phyloP scores from a whole-genome alignment of 495 filamentous ascomycete genomes.

The Xylaria bambusicola region DNA sequence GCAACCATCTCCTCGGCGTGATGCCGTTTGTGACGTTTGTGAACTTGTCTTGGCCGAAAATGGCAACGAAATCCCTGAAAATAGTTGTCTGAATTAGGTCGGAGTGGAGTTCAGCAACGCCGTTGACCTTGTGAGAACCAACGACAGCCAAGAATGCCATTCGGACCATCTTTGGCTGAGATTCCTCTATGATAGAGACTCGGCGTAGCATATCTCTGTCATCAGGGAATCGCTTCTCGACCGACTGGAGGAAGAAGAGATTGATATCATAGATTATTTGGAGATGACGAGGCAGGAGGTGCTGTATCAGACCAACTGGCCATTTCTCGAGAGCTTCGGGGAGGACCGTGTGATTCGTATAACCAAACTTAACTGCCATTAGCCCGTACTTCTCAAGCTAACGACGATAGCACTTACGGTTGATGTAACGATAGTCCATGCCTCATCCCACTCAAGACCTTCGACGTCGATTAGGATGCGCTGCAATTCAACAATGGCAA shows the following conservation, averaged over 20 bases:
- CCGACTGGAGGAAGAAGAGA: slow-evolving; percentile 82
- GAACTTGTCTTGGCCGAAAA: slow-evolving; percentile 96
- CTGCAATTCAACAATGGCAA: slow-evolving; percentile 93
- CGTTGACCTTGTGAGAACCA: slow-evolving; percentile 98
- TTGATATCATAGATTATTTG: slow-evolving; percentile 99
- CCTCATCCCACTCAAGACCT: slow-evolving; percentile 89
- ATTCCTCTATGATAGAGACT: slow-evolving; percentile 96
- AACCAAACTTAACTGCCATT: slow-evolving; percentile 65
- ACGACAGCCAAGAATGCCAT: slow-evolving; percentile 96
- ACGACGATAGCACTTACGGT: slow-evolving; percentile 38
- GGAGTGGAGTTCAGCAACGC: slow-evolving; percentile 95
- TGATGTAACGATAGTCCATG: slow-evolving; percentile 73
- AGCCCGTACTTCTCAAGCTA: slow-evolving; percentile 7
- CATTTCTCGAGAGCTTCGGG: slow-evolving; percentile 98
- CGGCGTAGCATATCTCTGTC: slow-evolving; percentile 80
- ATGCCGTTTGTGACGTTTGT: slow-evolving; percentile 98
- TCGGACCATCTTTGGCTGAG: slow-evolving; percentile 94
- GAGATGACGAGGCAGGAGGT: slow-evolving; percentile 89
- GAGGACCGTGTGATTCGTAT: slow-evolving; percentile 97
- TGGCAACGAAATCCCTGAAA: slow-evolving; percentile 95
- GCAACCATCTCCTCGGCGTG: slow-evolving; percentile 92
- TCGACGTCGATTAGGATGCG: slow-evolving; percentile 89
- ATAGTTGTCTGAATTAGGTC: slow-evolving; percentile 98
- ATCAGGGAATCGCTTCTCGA: slow-evolving; percentile 87
- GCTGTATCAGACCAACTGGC: slow-evolving; percentile 90